Base-by-base conservation (phyloP, 108 stramenopile genomes). In the Skeletonema grethae region DNA sequence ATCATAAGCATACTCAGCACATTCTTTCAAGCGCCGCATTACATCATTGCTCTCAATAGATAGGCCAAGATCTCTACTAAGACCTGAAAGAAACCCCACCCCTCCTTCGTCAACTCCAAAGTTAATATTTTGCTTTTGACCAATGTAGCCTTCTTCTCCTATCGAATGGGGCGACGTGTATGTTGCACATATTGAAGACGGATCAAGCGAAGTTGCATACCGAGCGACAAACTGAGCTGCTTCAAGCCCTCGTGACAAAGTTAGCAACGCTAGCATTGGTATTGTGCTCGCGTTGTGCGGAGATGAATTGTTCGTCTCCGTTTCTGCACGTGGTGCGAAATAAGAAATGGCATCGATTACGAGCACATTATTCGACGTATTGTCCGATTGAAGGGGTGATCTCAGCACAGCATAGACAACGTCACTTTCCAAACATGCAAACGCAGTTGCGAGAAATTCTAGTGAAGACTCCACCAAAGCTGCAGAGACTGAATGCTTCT, bases 401-500 rank as follows among this genome's bases (percentile, higher is more conserved):
- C 41, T 35, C 1, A 79, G 25, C 56, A 79, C 66, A 16, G 61
- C 63, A 62, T 79, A 73, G 12, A 79, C 71, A 15, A 79, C n/a
- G 64, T 79, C 78, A 56, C 71, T 62, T 31, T 79, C 78, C 67
- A 79, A 69, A 63, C 78, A 79, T 7, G 78, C 71, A 69, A 73
- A 79, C 0, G 72, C 61, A 11, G 78, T 79, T 1, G 71, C 78
- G 31, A 79, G 15, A 31, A 69, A 79, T 61, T 72, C 78, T 46
- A 79, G 53, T 15, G 71, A 66, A n/a, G 78, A 72, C 31, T 72
- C 72, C 11, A 79, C 71, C 67, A 72, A 67, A 46, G 38, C 43
- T n/a, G 48, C 22, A 11, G 60, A 67, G 15, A 72, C 48, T 1
- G 32, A 20, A 38, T 18, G 57, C 61, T 46, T 72, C 5, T 30